These are phyloP conservation scores for Eleusine indica DNA, from an alignment of 176 grass and related monocot genomes.

Conservation along the genomic window DNA sequence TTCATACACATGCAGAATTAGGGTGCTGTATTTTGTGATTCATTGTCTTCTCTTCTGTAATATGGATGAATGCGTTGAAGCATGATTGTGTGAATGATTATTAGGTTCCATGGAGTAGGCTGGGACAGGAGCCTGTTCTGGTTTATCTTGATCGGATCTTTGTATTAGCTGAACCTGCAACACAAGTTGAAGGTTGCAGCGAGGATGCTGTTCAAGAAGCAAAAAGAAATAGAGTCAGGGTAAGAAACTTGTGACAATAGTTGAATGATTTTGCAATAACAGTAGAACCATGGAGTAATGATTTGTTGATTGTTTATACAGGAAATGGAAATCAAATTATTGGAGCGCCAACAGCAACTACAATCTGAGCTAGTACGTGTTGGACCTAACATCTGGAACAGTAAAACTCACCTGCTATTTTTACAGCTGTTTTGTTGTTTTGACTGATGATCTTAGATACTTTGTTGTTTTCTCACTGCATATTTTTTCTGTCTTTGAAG, in stretches of 20 bases:
- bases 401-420: conserved; percentile 23
- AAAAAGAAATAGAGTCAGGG: conserved; percentile 83
- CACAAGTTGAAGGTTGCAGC: conserved; percentile 92
- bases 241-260: conserved; percentile 42
- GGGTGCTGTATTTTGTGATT: conserved; percentile 19
- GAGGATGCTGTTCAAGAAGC: conserved; percentile 97
- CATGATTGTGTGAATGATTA: conserved; percentile 39
- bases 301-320: conserved; percentile 42
- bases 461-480: conserved; percentile 25
- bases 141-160: conserved; percentile 99
- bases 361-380: conserved; percentile 82
- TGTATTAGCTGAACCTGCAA: conserved; percentile 94
- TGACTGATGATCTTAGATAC: background rate
- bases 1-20: conserved; percentile 2
- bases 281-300: conserved; percentile 13
- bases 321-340: conserved; percentile 93
- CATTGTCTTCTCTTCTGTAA: conserved; percentile 34
- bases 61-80: conserved; percentile 34
- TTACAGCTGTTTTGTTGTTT: conserved; percentile 24
- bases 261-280: conserved; percentile 31
- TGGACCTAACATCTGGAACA: conserved; percentile 28
- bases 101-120: conserved; percentile 97
- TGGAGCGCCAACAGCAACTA: conserved; percentile 84
- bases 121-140: conserved; percentile 95
- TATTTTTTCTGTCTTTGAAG: conserved; percentile 52